Conservation (phyloP, 2,329 filamentous ascomycete genomes). For the Phyllosticta citribraziliensis region DNA sequence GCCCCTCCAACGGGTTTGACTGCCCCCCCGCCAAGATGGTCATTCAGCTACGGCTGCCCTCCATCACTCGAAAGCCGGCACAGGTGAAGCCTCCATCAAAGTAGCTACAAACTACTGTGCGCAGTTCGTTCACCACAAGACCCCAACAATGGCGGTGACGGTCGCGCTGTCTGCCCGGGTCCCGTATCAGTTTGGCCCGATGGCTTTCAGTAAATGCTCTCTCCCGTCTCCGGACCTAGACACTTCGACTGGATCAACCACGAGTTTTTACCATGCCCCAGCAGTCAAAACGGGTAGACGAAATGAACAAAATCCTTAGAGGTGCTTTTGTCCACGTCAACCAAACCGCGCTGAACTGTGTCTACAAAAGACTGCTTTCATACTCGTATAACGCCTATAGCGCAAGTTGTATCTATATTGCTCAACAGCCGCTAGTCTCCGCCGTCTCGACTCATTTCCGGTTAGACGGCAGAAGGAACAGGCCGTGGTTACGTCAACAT, state of each 20-base stretch:
- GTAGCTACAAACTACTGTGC: neutral
- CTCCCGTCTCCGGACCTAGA: neutral
- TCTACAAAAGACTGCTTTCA: neutral
- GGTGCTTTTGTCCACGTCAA: neutral
- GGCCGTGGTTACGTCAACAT: neutral
- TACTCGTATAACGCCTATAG: neutral
- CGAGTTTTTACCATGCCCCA: neutral
- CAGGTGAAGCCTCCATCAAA: neutral
- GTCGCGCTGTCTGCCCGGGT: neutral
- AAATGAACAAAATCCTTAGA: neutral
- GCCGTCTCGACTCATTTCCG: neutral
- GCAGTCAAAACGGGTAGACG: neutral
- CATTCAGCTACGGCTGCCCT: neutral
- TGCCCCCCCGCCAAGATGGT: neutral
- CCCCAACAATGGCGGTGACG: neutral
- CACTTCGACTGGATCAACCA: neutral
- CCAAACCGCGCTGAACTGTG: neutral
- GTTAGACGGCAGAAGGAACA: neutral
- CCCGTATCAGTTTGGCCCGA: neutral
- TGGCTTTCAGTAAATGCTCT: neutral
- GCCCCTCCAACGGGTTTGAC: neutral
- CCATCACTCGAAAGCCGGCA: neutral
- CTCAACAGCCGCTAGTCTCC: neutral
- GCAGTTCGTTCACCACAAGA: neutral
- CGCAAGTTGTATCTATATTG: neutral